phyloP scores from a whole-genome alignment of 2,329 filamentous ascomycete genomes.

The Aspergillus sp. region DNA sequence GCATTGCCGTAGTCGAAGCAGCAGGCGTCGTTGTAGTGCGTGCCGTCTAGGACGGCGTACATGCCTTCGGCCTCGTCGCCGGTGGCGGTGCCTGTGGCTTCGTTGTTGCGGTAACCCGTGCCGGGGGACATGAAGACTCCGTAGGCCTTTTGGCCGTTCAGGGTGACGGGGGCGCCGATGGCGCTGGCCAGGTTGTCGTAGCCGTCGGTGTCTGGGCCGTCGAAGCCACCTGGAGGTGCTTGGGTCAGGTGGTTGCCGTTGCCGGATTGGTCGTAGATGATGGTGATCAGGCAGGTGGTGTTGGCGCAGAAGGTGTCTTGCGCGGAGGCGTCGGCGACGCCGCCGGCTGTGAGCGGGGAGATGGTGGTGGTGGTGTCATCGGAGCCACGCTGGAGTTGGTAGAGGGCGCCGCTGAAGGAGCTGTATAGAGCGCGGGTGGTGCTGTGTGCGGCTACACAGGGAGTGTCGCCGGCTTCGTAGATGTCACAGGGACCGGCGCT shows the following conservation, averaged over 20 bases:
- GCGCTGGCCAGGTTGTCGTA: conserved; percentile 63
- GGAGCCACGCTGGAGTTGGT: conserved; percentile 61
- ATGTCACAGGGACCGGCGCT: conserved; percentile 63
- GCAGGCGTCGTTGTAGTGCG: conserved; percentile 36
- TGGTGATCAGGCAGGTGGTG: conserved; percentile 64
- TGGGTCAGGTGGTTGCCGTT: conserved; percentile 63
- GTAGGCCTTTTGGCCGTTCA: conserved; percentile 64
- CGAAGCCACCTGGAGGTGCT: conserved; percentile 60
- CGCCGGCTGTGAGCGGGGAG: conserved; percentile 57
- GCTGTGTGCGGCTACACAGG: conserved; percentile 66
- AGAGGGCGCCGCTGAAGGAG: conserved; percentile 56
- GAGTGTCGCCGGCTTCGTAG: conserved; percentile 59
- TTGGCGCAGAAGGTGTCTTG: conserved; percentile 63
- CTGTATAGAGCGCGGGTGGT: conserved; percentile 65
- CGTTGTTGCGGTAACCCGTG: conserved; percentile 65
- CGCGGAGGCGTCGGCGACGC: conserved; percentile 61
- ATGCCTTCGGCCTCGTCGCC: conserved; percentile 53
- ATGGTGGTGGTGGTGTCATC: conserved; percentile 52
- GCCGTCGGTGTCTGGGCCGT: conserved; percentile 58
- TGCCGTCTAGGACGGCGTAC: conserved; percentile 38
- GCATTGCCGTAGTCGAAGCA: conserved; percentile 61
- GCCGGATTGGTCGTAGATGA: conserved; percentile 68
- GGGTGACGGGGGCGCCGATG: conserved; percentile 60
- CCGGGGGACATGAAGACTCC: conserved; percentile 64
- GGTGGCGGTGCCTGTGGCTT: conserved; percentile 53